Conservation (phyloP, 2,329 filamentous ascomycete species). For the Teratosphaeria pseudoeucalypti region DNA sequence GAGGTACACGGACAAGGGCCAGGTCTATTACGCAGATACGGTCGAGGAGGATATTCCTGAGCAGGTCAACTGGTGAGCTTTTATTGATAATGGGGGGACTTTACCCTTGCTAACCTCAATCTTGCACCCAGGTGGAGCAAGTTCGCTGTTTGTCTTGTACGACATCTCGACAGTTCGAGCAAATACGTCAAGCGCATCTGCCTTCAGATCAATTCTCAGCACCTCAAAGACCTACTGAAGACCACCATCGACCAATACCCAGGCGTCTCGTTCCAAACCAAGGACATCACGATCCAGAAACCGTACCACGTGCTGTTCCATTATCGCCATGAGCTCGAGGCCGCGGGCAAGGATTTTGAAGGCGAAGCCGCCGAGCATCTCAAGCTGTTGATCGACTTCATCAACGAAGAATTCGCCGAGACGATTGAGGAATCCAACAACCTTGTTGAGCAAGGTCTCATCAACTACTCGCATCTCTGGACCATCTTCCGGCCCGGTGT, state of each 20-base stretch:
- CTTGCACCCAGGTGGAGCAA: conserved; percentile 10
- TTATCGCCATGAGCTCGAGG: conserved; percentile 19
- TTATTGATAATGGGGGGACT: not conserved
- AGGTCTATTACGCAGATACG: conserved; percentile 19
- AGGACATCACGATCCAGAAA: conserved; percentile 18
- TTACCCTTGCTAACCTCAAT: not conserved
- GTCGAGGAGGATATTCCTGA: conserved; percentile 19
- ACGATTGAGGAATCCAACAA: conserved; percentile 22
- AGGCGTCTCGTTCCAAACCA: conserved; percentile 21
- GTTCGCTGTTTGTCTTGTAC: conserved; percentile 7
- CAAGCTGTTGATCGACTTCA: conserved; percentile 23
- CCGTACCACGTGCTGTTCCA: conserved; percentile 21
- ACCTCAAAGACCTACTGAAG: conserved; percentile 21
- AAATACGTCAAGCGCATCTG: conserved; percentile 12
- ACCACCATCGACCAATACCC: conserved; percentile 16
- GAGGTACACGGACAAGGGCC: conserved; percentile 18
- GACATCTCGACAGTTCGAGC: conserved; percentile 11
- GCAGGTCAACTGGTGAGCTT: conserved; percentile 14
- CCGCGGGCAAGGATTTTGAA: conserved; percentile 11
- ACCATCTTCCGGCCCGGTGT: conserved; percentile 32
- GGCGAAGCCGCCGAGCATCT: conserved; percentile 24
- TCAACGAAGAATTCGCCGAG: conserved; percentile 16
- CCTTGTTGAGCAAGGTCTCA: conserved; percentile 18
- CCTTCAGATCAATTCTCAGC: conserved; percentile 21
- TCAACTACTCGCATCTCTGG: conserved; percentile 33